These are phyloP conservation scores for Ophiosphaerella korrae DNA, from an alignment of 2,329 filamentous ascomycete species.

Conservation along the genomic window DNA sequence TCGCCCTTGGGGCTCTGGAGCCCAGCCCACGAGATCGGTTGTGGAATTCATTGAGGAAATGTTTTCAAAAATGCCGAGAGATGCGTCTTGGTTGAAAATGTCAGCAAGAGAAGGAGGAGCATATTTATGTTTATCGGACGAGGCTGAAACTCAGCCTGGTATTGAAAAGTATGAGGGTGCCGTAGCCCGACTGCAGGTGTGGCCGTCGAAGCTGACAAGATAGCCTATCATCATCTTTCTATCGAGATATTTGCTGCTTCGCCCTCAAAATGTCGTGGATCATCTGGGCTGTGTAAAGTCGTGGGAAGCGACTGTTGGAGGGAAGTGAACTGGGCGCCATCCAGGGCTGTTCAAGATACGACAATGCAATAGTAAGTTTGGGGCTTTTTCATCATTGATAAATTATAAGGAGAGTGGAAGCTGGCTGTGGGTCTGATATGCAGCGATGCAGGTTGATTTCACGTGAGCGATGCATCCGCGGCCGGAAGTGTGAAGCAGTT, in stretches of 20 bases:
- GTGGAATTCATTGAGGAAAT: conserved; percentile 2
- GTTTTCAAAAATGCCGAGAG: background rate
- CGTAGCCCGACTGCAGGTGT: too few species aligned
- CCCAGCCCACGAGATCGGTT: conserved; percentile 14
- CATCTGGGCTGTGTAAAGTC: too few species aligned
- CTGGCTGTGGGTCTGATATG: too few species aligned
- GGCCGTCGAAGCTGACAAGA: background rate
- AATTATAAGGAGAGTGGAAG: too few species aligned
- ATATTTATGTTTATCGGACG: background rate
- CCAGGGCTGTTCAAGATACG: background rate
- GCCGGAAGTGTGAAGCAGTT: conserved; percentile 18
- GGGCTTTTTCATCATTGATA: too few species aligned
- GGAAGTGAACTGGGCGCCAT: background rate
- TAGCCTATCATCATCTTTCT: background rate
- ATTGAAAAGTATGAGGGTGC: too few species aligned
- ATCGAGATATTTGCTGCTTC: background rate
- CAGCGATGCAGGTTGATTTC: too few species aligned
- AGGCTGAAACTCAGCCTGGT: background rate
- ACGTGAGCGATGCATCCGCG: conserved; percentile 16
- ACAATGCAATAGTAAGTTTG: too few species aligned
- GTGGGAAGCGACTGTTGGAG: background rate
- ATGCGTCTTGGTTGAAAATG: too few species aligned
- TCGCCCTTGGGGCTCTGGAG: conserved; percentile 21
- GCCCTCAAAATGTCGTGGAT: background rate
- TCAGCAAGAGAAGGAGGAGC: background rate